Conservation (phyloP, 768 basidiomycete genomes). For the Filobasidium wieringae region DNA sequence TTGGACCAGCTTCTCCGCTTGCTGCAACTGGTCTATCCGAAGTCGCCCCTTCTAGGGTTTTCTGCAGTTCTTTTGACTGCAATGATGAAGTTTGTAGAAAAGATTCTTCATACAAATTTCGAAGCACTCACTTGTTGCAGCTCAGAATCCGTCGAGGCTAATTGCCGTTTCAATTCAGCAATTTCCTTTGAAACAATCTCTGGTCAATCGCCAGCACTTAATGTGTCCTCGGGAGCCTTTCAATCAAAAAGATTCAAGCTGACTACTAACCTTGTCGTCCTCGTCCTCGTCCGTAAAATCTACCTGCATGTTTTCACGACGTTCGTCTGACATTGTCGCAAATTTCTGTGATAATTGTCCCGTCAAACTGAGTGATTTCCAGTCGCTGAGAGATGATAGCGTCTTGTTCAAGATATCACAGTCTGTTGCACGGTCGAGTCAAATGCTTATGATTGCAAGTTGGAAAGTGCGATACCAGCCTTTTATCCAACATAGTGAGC, state of each 20-base stretch:
- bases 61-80: neutral
- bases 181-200: constrained; percentile 26
- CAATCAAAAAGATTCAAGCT: neutral
- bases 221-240: neutral
- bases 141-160: constrained; percentile 38
- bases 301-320: neutral
- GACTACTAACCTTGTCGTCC: constrained; percentile 29
- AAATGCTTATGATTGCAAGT: too few relatives aligned
- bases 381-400: too few relatives aligned
- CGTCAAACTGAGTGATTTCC: too few relatives aligned
- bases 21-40: neutral
- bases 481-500: too few relatives aligned
- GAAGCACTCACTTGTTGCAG: constrained; percentile 24
- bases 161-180: constrained; percentile 34
- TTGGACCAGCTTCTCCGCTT: neutral
- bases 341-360: too few relatives aligned
- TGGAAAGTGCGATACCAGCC: too few relatives aligned
- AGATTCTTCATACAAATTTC: neutral
- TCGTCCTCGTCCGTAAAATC: constrained; percentile 20
- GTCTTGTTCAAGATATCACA: too few relatives aligned
- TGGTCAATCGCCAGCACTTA: neutral
- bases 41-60: neutral
- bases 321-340: neutral
- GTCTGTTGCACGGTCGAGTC: too few relatives aligned
- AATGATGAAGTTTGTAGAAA: neutral